Percentiles rank a stretch among this genome's conserved stretches.
Evolutionary conservation across 2,329 filamentous ascomycete species (phyloP).

Genomic region (Epichloe glyceriae): DNA sequence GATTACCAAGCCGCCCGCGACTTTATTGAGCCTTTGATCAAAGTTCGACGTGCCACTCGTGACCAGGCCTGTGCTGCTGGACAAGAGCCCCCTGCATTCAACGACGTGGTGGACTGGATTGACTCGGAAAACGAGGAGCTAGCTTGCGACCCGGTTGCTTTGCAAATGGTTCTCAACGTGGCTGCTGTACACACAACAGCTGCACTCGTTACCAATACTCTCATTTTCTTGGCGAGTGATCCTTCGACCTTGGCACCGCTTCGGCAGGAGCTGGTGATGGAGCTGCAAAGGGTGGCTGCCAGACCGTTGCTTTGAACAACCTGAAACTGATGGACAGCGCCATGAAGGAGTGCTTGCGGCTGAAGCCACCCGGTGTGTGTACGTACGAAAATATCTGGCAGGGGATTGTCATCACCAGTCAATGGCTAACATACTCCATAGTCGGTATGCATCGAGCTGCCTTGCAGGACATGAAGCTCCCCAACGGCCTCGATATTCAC

Average conservation of each 20-base stretch:
- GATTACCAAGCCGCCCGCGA: conserved; percentile 6
- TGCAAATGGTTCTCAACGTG: conserved; percentile 8
- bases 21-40: conserved; percentile 6
- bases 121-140: conserved; percentile 6
- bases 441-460: conserved; percentile 8
- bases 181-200: conserved; percentile 7
- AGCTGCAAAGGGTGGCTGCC: conserved; percentile 4
- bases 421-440: not conserved
- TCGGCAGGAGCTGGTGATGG: conserved; percentile 2
- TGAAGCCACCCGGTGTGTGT: conserved; percentile 7
- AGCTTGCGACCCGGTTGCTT: conserved; percentile 7
- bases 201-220: conserved; percentile 6
- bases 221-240: conserved; percentile 5
- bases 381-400: not conserved
- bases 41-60: conserved; percentile 4
- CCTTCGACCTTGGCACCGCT: conserved; percentile 2
- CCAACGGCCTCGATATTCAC: conserved; percentile 1
- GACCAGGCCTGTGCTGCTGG: not conserved
- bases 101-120: conserved; percentile 8
- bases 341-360: conserved; percentile 6
- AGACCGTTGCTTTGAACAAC: conserved; percentile 5
- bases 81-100: not conserved
- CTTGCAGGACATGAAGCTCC: conserved; percentile 5
- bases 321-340: conserved; percentile 7
- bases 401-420: not conserved